These are phyloP conservation scores for Cupressus sempervirens DNA, from an alignment of 75 land plant genomes.

Conservation along the genomic window DNA sequence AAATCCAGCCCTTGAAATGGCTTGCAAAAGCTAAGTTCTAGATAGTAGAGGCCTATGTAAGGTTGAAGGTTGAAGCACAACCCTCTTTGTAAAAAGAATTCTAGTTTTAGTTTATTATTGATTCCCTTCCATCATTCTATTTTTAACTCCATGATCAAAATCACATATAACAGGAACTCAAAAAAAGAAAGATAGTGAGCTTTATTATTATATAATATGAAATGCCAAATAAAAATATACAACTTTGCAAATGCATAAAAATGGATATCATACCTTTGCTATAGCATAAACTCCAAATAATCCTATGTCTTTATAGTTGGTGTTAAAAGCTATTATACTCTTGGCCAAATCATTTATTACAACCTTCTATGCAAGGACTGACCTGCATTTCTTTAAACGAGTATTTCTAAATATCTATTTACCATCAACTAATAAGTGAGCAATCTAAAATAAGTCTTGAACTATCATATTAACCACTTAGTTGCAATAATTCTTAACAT, in stretches of 20 bases:
- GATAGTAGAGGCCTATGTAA: too few species aligned
- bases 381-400: conserved; percentile 31
- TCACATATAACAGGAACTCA: background rate
- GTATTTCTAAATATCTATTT: background rate
- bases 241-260: background rate
- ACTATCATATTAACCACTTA: background rate
- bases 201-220: background rate
- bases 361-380: conserved; percentile 82
- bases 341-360: conserved; percentile 80
- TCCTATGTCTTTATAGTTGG: conserved; percentile 91
- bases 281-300: conserved; percentile 92
- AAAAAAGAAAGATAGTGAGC: background rate
- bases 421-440: background rate
- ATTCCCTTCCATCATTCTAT: background rate
- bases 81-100: too few species aligned
- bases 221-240: background rate
- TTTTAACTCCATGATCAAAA: background rate
- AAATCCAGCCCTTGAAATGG: too few species aligned
- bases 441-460: background rate
- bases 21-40: too few species aligned
- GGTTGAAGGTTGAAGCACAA: too few species aligned
- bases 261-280: conserved; percentile 54
- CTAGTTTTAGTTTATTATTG: background rate
- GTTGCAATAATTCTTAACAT: background rate
- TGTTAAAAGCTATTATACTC: conserved; percentile 95